These are phyloP conservation scores for Fusarium nodosum DNA, from an alignment of 2,329 filamentous ascomycete genomes.

Conservation along the genomic window DNA sequence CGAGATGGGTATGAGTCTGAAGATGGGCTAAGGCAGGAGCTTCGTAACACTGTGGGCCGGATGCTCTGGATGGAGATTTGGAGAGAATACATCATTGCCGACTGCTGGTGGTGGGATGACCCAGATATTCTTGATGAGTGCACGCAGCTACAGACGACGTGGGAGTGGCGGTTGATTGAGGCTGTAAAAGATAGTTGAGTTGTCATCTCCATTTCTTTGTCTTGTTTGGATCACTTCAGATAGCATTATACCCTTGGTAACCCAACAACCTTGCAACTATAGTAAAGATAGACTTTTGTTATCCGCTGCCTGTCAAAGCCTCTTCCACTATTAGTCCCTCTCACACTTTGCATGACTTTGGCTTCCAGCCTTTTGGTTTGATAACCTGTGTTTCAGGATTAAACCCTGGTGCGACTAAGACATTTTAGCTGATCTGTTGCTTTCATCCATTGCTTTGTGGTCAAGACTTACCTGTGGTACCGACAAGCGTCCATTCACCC, in stretches of 20 bases:
- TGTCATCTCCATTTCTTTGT: not conserved
- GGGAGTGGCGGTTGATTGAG: constrained; percentile 70
- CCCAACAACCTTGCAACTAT: not conserved
- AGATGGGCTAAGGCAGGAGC: constrained; percentile 57
- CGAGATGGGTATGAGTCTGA: constrained; percentile 45
- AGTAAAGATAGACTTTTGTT: not conserved
- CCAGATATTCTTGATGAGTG: constrained; percentile 67
- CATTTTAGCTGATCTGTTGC: not conserved
- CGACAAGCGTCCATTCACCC: constrained; percentile 37
- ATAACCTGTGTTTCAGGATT: not conserved
- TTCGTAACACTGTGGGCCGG: constrained; percentile 66
- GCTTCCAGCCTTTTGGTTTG: constrained; percentile 32
- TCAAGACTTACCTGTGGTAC: constrained; percentile 26
- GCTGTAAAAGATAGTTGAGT: constrained; percentile 61
- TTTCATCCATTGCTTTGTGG: rapidly evolving
- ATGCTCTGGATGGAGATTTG: constrained; percentile 73
- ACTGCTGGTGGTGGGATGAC: constrained; percentile 74
- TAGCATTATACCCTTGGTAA: constrained; percentile 29
- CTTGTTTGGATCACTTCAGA: not conserved
- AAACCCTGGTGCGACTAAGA: constrained; percentile 27
- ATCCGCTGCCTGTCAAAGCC: rapidly evolving
- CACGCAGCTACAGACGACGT: constrained; percentile 64
- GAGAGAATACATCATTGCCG: constrained; percentile 64
- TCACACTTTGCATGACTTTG: constrained; percentile 2
- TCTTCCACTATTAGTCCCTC: not conserved